Evolutionary conservation across 164 flowering plant species (phyloP).

Genomic region (Nelumbo lutea): DNA sequence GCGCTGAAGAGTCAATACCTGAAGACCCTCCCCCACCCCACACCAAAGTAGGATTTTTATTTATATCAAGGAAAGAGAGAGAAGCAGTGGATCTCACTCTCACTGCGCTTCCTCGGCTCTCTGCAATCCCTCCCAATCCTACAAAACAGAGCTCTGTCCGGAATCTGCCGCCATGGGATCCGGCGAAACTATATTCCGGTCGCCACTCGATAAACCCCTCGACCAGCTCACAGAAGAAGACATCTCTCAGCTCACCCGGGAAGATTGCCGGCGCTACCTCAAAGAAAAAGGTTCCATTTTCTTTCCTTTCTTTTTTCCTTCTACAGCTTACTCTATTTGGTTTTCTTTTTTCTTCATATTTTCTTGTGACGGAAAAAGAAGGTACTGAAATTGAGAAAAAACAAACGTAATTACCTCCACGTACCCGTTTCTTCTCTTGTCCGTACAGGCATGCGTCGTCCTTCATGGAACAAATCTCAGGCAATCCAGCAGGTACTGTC

Average conservation of each 20-base stretch:
- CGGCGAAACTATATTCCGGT: slow-evolving; percentile 23
- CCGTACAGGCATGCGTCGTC: slow-evolving; percentile 52
- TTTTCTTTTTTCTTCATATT: not conserved
- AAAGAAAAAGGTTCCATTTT: slow-evolving; percentile 49
- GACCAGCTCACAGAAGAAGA: slow-evolving; percentile 61
- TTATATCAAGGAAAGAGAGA: not conserved
- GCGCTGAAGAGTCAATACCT: not conserved
- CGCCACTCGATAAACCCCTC: slow-evolving; percentile 61
- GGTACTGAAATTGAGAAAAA: not conserved
- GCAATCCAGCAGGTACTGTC: slow-evolving; percentile 66
- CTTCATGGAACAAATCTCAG: slow-evolving; percentile 74
- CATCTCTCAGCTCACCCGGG: slow-evolving; percentile 80
- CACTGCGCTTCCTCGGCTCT: not conserved
- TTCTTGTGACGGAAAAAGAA: slow-evolving; percentile 2
- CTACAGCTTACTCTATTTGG: not conserved
- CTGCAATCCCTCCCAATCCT: not conserved
- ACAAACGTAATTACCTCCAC: not conserved
- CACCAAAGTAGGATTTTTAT: not conserved
- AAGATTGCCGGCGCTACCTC: slow-evolving; percentile 72
- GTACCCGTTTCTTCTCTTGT: slow-evolving; percentile 1
- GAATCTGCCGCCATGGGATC: slow-evolving; percentile 21
- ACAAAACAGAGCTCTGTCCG: not conserved
- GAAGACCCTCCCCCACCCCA: not conserved
- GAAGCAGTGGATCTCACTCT: not conserved
- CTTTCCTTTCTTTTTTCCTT: not conserved